These are phyloP conservation scores for Cladosporium sp. DNA, from an alignment of 2,329 filamentous ascomycete genomes.

Conservation along the genomic window DNA sequence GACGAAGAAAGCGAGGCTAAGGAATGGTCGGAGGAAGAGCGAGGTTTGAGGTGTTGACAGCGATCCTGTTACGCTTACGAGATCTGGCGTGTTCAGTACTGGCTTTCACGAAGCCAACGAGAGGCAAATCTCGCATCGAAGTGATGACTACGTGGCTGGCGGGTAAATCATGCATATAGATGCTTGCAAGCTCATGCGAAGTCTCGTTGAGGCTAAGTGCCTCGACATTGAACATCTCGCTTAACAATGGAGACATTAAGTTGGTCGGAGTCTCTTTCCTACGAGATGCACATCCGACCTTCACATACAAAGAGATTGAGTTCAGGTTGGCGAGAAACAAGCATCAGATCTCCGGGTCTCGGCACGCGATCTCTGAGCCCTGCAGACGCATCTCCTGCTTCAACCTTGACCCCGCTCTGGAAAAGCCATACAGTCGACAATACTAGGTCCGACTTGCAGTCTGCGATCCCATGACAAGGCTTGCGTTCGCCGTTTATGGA, in stretches of 20 bases:
- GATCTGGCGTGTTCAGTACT: neutral
- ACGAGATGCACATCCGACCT: neutral
- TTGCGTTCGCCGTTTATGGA: neutral
- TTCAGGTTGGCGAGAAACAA: neutral
- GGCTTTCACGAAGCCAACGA: neutral
- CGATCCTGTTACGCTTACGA: neutral
- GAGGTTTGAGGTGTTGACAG: conserved; percentile 25
- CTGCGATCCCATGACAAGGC: neutral
- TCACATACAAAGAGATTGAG: neutral
- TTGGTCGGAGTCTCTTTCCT: neutral
- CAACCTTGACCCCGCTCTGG: neutral
- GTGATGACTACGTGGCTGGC: neutral
- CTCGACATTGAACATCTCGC: no score
- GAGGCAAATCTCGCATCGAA: neutral
- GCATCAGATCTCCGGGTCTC: conserved; percentile 2
- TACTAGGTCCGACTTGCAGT: neutral
- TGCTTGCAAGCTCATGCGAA: no score
- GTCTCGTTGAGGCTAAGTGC: no score
- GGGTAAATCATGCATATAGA: neutral
- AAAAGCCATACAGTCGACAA: neutral
- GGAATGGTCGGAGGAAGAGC: conserved; percentile 26
- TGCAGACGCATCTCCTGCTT: neutral
- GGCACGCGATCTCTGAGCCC: neutral
- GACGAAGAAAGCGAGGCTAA: conserved; percentile 33
- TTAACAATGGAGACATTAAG: no score